Percentiles rank a stretch among this genome's conserved stretches.
Conservation (phyloP, 2,329 filamentous ascomycete genomes). For the Penicillium paneum region DNA sequence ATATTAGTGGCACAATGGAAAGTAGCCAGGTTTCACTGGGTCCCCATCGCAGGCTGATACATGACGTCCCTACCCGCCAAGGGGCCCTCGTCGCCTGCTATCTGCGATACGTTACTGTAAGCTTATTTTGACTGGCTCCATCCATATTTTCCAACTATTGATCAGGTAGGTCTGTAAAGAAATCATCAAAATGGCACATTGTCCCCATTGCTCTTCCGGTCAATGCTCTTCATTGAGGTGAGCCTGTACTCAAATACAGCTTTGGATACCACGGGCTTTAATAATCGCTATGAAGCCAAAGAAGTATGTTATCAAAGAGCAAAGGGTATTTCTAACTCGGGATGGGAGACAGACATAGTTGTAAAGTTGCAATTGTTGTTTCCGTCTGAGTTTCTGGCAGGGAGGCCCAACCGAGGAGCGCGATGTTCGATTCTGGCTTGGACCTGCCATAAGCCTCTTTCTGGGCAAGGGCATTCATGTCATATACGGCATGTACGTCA, state of each 20-base stretch:
- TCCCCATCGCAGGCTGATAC: conserved; percentile 31
- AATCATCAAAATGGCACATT: conserved; percentile 43
- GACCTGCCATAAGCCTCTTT: conserved; percentile 51
- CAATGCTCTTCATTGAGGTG: conserved; percentile 55
- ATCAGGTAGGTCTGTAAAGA: conserved; percentile 45
- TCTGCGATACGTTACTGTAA: conserved; percentile 45
- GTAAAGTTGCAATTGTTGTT: conserved; percentile 53
- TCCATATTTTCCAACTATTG: conserved; percentile 55
- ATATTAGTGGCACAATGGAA: conserved; percentile 14
- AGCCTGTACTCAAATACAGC: conserved; percentile 52
- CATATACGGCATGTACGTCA: conserved; percentile 21
- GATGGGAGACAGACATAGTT: conserved; percentile 52
- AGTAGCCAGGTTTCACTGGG: conserved; percentile 20
- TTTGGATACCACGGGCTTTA: conserved; percentile 47
- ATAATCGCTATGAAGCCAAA: conserved; percentile 51
- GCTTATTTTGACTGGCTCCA: conserved; percentile 59
- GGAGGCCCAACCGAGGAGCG: conserved; percentile 50
- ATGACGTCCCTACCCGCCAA: conserved; percentile 39
- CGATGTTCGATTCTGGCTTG: conserved; percentile 52
- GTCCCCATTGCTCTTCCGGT: conserved; percentile 52
- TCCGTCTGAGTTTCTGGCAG: conserved; percentile 56
- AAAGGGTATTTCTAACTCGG: conserved; percentile 53
- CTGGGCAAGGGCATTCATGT: conserved; percentile 47
- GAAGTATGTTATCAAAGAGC: conserved; percentile 51
- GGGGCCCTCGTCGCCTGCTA: conserved; percentile 42